phyloP scores from a whole-genome alignment of 2,329 filamentous ascomycete genomes.

The Fusarium domesticum region DNA sequence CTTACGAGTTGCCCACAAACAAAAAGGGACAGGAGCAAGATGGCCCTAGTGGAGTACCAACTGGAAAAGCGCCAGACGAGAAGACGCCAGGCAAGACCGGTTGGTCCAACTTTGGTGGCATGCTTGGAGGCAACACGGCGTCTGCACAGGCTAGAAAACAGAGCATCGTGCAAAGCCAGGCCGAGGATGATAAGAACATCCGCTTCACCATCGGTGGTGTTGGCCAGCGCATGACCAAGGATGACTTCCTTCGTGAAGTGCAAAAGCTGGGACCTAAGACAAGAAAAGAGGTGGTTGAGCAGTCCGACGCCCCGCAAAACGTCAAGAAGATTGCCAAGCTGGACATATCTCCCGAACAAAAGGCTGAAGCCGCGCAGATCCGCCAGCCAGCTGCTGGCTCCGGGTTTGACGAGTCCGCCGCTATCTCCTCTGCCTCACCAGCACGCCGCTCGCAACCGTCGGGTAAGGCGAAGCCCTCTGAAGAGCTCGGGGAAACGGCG shows the following conservation, averaged over 20 bases:
- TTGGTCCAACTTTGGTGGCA: constrained; percentile 48
- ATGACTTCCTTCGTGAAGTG: constrained; percentile 74
- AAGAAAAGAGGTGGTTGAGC: constrained; percentile 52
- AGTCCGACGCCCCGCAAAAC: constrained; percentile 46
- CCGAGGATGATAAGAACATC: constrained; percentile 66
- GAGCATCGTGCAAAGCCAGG: constrained; percentile 43
- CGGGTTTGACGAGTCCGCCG: background rate
- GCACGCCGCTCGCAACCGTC: constrained; percentile 7
- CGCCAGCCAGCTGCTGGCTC: constrained; percentile 12
- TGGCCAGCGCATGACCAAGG: constrained; percentile 74
- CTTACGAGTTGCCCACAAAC: constrained; percentile 68
- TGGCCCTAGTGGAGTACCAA: constrained; percentile 39
- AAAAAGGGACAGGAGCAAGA: constrained; percentile 37
- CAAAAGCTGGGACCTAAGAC: constrained; percentile 67
- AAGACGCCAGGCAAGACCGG: constrained; percentile 42
- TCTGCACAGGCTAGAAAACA: constrained; percentile 39
- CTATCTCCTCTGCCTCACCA: constrained; percentile 15
- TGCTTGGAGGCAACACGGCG: constrained; percentile 29
- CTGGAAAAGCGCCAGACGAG: constrained; percentile 28
- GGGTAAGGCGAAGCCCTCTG: constrained; percentile 18
- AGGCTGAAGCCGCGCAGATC: constrained; percentile 23
- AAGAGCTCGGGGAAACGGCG: constrained; percentile 57
- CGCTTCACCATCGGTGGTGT: constrained; percentile 73
- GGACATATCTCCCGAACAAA: constrained; percentile 26
- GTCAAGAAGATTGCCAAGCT: constrained; percentile 51